Conservation (phyloP, 2,329 filamentous ascomycete species). For the Cadophora sp. region DNA sequence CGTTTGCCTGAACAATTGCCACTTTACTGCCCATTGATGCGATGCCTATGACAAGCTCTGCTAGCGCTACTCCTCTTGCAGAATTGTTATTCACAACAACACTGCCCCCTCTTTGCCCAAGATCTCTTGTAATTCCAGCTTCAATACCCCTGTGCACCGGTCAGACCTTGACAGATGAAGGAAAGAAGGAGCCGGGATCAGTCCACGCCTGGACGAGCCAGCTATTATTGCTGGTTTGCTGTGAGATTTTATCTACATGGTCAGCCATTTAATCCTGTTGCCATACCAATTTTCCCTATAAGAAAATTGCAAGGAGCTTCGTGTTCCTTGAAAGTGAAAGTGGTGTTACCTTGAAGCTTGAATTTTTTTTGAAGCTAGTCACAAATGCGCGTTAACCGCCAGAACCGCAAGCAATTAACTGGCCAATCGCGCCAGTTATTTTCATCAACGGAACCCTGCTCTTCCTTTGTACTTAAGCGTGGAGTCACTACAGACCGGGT, state of each 20-base stretch:
- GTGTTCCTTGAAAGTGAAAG: too few species aligned
- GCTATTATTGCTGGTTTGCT: conserved; percentile 26
- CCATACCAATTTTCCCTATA: not conserved
- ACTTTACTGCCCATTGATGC: conserved; percentile 34
- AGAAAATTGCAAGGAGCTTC: not conserved
- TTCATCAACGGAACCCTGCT: conserved; percentile 2
- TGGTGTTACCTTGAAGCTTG: not conserved
- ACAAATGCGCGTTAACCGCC: conserved; percentile 9
- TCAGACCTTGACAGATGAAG: not conserved
- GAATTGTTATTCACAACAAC: conserved; percentile 30
- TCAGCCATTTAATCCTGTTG: not conserved
- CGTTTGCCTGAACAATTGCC: conserved; percentile 22
- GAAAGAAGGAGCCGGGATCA: not conserved
- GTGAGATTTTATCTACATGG: conserved; percentile 13
- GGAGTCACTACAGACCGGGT: not conserved
- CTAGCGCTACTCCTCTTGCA: conserved; percentile 44
- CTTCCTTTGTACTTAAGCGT: not conserved
- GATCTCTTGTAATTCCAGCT: conserved; percentile 53
- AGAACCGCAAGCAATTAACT: conserved; percentile 3
- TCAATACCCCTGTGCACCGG: conserved; percentile 51
- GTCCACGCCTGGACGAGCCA: conserved; percentile 18
- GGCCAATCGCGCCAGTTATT: not conserved
- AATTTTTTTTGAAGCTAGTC: not conserved
- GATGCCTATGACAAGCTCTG: conserved; percentile 36
- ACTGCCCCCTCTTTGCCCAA: conserved; percentile 55